Conservation (phyloP, 1,284 basidiomycete genomes). For the Hymenochaete sp. region DNA sequence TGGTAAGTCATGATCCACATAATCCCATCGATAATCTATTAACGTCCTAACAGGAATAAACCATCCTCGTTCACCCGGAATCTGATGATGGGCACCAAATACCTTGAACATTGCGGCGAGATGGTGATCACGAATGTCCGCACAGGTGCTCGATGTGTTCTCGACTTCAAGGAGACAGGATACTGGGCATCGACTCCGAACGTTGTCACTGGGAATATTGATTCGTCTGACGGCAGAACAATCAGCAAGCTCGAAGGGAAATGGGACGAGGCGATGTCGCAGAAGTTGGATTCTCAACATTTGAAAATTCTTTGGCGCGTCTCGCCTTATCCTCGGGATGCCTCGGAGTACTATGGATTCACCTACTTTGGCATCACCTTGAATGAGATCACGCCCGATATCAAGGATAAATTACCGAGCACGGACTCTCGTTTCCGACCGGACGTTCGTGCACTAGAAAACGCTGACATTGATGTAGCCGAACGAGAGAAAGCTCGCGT, state of each 20-base stretch:
- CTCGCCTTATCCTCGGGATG: slow-evolving; percentile 63
- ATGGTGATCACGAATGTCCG: slow-evolving; percentile 61
- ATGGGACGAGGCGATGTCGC: slow-evolving; percentile 73
- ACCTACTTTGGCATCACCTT: slow-evolving; percentile 72
- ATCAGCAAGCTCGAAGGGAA: slow-evolving; percentile 65
- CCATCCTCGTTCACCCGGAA: slow-evolving; percentile 86
- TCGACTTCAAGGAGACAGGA: slow-evolving; percentile 80
- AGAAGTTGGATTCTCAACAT: slow-evolving; percentile 56
- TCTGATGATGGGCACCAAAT: slow-evolving; percentile 84
- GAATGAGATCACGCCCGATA: slow-evolving; percentile 71
- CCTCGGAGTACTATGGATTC: slow-evolving; percentile 74
- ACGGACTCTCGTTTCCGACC: slow-evolving; percentile 84
- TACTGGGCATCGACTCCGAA: slow-evolving; percentile 72
- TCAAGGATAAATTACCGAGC: slow-evolving; percentile 61
- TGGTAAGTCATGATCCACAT: slow-evolving; percentile 39
- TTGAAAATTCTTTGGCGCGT: slow-evolving; percentile 72
- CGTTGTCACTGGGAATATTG: slow-evolving; percentile 56
- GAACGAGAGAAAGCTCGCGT: slow-evolving; percentile 69
- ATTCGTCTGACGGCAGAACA: slow-evolving; percentile 44
- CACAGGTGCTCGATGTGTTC: slow-evolving; percentile 47
- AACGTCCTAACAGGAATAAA: slow-evolving; percentile 48
- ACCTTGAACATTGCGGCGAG: slow-evolving; percentile 74
- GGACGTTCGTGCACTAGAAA: slow-evolving; percentile 81
- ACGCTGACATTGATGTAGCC: slow-evolving; percentile 69
- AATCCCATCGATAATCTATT: background rate